These are phyloP conservation scores for Meyerozyma athensensis DNA, from an alignment of 1,139 yeast genomes.

Conservation along the genomic window DNA sequence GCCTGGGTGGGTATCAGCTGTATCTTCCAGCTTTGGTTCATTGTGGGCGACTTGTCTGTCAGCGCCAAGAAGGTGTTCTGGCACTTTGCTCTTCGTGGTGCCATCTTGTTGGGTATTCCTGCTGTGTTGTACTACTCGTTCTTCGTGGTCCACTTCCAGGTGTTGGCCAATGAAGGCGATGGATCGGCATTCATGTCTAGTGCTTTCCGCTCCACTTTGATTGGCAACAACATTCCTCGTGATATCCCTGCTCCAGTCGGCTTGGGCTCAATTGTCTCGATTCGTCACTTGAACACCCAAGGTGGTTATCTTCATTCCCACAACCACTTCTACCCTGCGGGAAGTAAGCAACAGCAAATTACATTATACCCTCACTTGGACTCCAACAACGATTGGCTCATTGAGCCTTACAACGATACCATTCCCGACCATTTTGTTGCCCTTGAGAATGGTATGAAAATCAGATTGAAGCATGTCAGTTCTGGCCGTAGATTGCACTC, in stretches of 20 bases:
- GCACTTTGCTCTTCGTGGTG: constrained; percentile 56
- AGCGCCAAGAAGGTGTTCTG: constrained; percentile 42
- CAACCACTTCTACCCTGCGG: constrained; percentile 76
- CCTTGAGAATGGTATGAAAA: constrained; percentile 69
- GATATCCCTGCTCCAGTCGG: constrained; percentile 80
- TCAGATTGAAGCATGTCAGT: constrained; percentile 67
- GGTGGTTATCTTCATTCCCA: constrained; percentile 98
- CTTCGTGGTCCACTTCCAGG: constrained; percentile 75
- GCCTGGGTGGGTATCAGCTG: constrained; percentile 80
- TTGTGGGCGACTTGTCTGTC: constrained; percentile 80
- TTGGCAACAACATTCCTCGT: constrained; percentile 65
- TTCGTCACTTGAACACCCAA: constrained; percentile 79
- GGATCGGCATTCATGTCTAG: constrained; percentile 89
- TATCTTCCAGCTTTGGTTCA: constrained; percentile 76
- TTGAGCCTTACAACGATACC: constrained; percentile 62
- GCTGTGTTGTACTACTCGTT: constrained; percentile 58
- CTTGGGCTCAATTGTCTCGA: constrained; percentile 70
- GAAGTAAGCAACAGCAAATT: constrained; percentile 92
- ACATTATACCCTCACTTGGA: constrained; percentile 94
- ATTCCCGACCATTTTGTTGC: constrained; percentile 53
- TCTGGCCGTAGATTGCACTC: constrained; percentile 87
- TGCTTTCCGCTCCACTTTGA: constrained; percentile 76
- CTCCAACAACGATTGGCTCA: constrained; percentile 77
- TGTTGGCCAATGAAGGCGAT: constrained; percentile 68
- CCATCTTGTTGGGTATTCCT: constrained; percentile 68